Evolutionary conservation across 139 green algal species (phyloP), one percentile per base, ranked within the genome.

Genomic region (Chlamydomonas schloesseri): DNA sequence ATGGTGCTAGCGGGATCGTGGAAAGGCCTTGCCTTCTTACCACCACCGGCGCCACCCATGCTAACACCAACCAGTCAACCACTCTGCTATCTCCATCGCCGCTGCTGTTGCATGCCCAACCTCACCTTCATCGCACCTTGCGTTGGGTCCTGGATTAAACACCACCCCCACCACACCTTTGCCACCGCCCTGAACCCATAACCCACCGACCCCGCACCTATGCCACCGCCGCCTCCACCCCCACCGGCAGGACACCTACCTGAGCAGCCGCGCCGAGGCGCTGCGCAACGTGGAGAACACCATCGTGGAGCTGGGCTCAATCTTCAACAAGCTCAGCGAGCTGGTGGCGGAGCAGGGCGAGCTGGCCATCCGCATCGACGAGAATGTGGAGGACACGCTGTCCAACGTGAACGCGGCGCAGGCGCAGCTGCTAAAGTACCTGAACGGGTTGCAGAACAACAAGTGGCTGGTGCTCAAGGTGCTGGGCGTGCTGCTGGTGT

Each of bases 381-480:
- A 99, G 47, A 99, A 99, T 91, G 91, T 99, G 28, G 96, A 98
- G 31, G 98, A 99, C 65, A 97, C 97, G 31, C 80, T 99, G 74
- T 75, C 72, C 10, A 99, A 99, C 82, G 98, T 99, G n/a, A 97
- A 99, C 67, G 92, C 81, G 20, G 98, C 97, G 34, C 98, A 99
- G 88, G 91, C 90, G 42, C 96, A 99, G 90, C 93, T 99, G 70
- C 90, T 99, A 50, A 99, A 98, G 88, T 99, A 99, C 90, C 86
- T 99, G 11, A 98, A 96, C 89, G 96, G 87, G 60, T 97, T 99
- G 62, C 96, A 91, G 10, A 96, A 89, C 57, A 99, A 99, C 86
- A 87, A 97, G 9, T 89, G 87, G 98, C 29, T 96, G 89, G 24
- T 99, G 88, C 87, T 89, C 62, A 88, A 93, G 82, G 87, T 91